Conservation (phyloP, 176 grass and related monocot species). For the Carex pumila region DNA sequence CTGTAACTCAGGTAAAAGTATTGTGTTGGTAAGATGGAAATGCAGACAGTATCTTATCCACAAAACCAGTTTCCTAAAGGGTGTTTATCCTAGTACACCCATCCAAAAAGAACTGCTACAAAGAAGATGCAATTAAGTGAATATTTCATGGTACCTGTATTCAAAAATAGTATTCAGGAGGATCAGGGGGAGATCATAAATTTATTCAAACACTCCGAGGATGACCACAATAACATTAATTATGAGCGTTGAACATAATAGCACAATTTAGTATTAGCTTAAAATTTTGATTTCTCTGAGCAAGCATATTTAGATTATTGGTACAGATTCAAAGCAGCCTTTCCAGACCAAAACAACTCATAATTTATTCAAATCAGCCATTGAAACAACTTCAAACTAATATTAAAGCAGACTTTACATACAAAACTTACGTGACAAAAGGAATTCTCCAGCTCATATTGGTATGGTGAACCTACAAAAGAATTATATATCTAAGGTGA, state of each 20-base stretch:
- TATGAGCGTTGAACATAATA: background rate
- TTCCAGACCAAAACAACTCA: background rate
- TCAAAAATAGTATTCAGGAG: background rate
- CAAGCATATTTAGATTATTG: background rate
- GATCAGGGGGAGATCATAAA: background rate
- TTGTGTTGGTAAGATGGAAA: background rate
- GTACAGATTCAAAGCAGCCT: background rate
- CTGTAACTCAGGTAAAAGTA: background rate
- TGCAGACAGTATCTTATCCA: background rate
- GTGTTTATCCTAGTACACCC: background rate
- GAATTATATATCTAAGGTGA: background rate
- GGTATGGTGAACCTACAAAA: constrained; percentile 15
- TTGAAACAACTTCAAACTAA: background rate
- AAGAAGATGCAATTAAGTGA: background rate
- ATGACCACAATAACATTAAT: background rate
- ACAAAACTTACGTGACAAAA: constrained; percentile 24
- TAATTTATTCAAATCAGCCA: background rate
- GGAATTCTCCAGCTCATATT: constrained; percentile 32
- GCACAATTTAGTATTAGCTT: background rate
- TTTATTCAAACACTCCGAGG: background rate
- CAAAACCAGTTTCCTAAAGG: background rate
- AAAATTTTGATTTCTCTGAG: background rate
- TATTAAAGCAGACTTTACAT: background rate
- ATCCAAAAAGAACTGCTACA: background rate
- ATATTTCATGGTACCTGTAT: background rate